A percentile compares a stretch with the other conserved stretches of the same genome.
These are phyloP conservation scores for Fraxinus americana DNA, from an alignment of 257 asterid species.

Conservation along the genomic window DNA sequence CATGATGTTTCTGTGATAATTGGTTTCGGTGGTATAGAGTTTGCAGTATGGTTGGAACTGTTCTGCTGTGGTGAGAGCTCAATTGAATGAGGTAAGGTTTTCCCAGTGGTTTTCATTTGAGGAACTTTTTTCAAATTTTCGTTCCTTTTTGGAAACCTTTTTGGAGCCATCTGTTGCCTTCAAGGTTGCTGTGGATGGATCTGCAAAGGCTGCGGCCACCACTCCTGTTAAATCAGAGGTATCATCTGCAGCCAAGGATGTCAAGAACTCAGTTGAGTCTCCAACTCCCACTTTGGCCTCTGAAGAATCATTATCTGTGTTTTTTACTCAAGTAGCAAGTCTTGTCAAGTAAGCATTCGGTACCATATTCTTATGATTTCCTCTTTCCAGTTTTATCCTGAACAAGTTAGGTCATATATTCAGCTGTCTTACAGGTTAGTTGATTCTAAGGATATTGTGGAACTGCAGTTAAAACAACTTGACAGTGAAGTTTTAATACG, in stretches of 20 bases:
- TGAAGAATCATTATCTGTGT: slow-evolving; percentile 68
- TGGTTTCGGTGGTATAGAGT: slow-evolving; percentile 42
- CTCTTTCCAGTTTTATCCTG: neutral
- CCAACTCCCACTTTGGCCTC: slow-evolving; percentile 48
- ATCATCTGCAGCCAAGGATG: slow-evolving; percentile 38
- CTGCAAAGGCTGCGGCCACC: slow-evolving; percentile 46
- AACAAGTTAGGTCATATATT: slow-evolving; percentile 19
- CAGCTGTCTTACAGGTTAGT: slow-evolving; percentile 65
- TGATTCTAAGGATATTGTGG: slow-evolving; percentile 84
- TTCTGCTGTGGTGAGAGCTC: slow-evolving; percentile 53
- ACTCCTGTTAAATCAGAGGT: slow-evolving; percentile 42
- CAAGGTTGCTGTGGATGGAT: slow-evolving; percentile 68
- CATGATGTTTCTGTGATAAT: neutral
- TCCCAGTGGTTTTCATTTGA: slow-evolving; percentile 29
- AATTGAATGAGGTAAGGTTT: slow-evolving; percentile 61
- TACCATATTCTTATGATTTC: slow-evolving; percentile 24
- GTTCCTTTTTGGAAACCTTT: slow-evolving; percentile 31
- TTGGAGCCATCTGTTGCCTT: slow-evolving; percentile 44
- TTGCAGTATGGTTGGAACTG: slow-evolving; percentile 53
- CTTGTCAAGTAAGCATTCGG: slow-evolving; percentile 70
- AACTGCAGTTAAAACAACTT: slow-evolving; percentile 72
- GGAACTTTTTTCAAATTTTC: slow-evolving; percentile 31
- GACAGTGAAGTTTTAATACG: slow-evolving; percentile 77
- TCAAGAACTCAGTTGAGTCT: slow-evolving; percentile 43
- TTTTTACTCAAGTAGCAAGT: slow-evolving; percentile 71